Percentiles rank a stretch among this genome's conserved stretches.
Conservation (phyloP, 1,284 basidiomycete species). For the Microbotryum saponariae region DNA sequence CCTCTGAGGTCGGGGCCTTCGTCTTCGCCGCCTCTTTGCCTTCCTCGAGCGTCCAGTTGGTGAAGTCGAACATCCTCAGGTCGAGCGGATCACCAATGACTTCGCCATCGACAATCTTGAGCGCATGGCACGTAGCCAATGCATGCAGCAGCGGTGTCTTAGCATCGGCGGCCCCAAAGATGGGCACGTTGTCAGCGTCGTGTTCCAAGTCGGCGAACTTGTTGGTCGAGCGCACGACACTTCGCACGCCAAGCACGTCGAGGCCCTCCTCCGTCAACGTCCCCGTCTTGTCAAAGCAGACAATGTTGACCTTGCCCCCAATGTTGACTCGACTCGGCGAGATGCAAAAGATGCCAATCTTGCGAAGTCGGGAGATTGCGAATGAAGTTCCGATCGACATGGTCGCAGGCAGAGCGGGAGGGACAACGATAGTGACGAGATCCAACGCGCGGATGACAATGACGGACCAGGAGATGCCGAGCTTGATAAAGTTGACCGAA, state of each 20-base stretch:
- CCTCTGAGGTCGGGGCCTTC: conserved; percentile 12
- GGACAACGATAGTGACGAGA: conserved; percentile 96
- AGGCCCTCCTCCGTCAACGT: conserved; percentile 97
- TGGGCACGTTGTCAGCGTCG: conserved; percentile 77
- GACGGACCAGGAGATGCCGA: conserved; percentile 81
- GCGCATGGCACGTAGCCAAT: conserved; percentile 88
- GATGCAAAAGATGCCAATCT: conserved; percentile 88
- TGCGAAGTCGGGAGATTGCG: conserved; percentile 80
- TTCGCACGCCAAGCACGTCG: conserved; percentile 87
- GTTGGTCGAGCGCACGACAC: conserved; percentile 58
- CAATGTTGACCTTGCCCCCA: conserved; percentile 92
- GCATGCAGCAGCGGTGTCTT: conserved; percentile 85
- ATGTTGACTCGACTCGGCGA: conserved; percentile 95
- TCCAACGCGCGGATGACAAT: conserved; percentile 89
- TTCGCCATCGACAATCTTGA: conserved; percentile 84
- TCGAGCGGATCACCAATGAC: conserved; percentile 93
- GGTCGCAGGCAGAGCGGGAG: conserved; percentile 93
- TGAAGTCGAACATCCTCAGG: conserved; percentile 82
- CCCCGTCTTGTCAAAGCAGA: conserved; percentile 99
- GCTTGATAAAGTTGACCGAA: conserved; percentile 81
- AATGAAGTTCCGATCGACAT: conserved; percentile 97
- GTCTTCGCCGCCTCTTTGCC: conserved; percentile 45
- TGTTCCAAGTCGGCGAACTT: conserved; percentile 87
- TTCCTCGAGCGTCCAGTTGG: conserved; percentile 92
- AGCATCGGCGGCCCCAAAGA: conserved; percentile 50